Evolutionary conservation across 2,329 filamentous ascomycete species (phyloP), one percentile per base, ranked within the genome.

Genomic region (Ustulina deusta): DNA sequence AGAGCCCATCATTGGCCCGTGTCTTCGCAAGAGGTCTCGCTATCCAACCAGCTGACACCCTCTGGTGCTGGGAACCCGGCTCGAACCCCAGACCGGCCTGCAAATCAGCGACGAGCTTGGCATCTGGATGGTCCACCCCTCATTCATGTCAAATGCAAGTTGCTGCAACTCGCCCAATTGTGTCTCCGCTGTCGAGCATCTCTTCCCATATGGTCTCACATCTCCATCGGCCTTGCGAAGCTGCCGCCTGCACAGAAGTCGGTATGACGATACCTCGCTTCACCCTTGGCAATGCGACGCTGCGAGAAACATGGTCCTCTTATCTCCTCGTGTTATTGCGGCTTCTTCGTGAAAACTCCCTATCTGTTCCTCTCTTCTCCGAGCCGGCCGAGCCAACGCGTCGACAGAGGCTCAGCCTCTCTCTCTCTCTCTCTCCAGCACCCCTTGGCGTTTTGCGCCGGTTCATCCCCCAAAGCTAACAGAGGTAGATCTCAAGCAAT

Each of bases 21-120:
- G 69, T 58, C 71, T 49, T 70, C 72, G 63, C 68, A 52, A 54
- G 73, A 75, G 69, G 73, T 76, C 74, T 74, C 68, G 71, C 70
- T 69, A 71, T 72, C 75, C 74, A 79, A 78, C 75, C 78, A 80
- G 78, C 78, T 80, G 78, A 80, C 78, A 79, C 75, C 64, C 71
- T 63, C 69, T 61, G 69, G 59, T 69, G 68, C 62, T 69, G 52
- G 59, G 65, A 72, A 69, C 68, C 68, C 70, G 72, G 72, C 64
- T 66, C 70, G 66, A 73, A 72, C 69, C 72, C 75, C 77, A 77
- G 75, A 76, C 74, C 76, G 74, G 72, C 76, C 75, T 77, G 76
- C 79, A 78, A 80, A 81, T 80, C 78, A 81, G 78, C 66, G 70
- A 61, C 58, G 62, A 57, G 71, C 73, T 74, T 76, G 74, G 71